Base-by-base conservation (phyloP, 2,329 filamentous ascomycete species). In the Colletotrichum scovillei region DNA sequence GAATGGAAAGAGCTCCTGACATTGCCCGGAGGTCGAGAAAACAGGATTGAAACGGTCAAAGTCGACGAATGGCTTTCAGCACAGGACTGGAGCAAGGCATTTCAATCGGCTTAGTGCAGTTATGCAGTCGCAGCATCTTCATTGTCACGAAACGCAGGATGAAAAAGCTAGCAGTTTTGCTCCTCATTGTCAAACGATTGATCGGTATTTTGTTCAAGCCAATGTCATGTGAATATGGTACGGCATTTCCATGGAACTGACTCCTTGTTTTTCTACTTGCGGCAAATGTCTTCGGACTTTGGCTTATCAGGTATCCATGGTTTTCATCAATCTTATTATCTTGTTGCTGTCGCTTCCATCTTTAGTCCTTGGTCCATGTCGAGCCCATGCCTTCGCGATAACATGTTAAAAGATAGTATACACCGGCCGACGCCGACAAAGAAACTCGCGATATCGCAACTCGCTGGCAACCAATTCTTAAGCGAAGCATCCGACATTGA, bases 1-100 rank as follows among this genome's bases (percentile, higher is more conserved):
- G 69, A 49, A 16, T 63, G 58, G 69, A 72, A 72, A 30, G 52
- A 72, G 0, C 30, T 22, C 5, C 6, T 72, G 57, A 72, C 53
- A n/a, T 53, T 53, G 22, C 69, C 58, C 4, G 24, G 28, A 4
- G 58, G 53, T 26, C 38, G 69, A 0, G 52, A 30, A 26, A 4
- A 24, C 1, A 26, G 42, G 16, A 19, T 59, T 3, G 12, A 58
- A 35, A 11, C n/a, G 9, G 32, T 24, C 1, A 69, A 53, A n/a
- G 8, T 72, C 22, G 14, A 58, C 3, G 22, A 28, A 28, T 72
- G 57, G 58, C 52, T 69, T 7, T 8, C 19, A 7, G 49, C 58
- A 3, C 69, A 63, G 1, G 52, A 69, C 3, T 72, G 69, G 69
- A 58, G 24, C 28, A 35, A 26, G 11, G 28, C 8, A 9, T 62